Percentiles rank a stretch among this genome's conserved stretches.
Conservation (phyloP, 1,284 basidiomycete species). For the Ustilago tritici region DNA sequence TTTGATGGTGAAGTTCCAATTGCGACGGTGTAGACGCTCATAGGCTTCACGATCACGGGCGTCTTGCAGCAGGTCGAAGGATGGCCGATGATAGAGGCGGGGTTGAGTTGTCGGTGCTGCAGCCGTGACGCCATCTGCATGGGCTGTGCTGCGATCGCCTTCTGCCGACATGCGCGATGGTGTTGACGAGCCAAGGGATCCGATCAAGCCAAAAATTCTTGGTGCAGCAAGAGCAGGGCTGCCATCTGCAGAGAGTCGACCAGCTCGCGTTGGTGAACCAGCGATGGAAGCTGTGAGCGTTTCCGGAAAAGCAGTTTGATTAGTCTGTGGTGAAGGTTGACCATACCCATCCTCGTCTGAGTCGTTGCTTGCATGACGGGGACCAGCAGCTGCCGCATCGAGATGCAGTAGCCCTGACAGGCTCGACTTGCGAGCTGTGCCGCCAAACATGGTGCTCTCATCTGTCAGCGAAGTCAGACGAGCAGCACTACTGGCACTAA, state of each 20-base stretch:
- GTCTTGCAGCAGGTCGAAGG: constrained; percentile 41
- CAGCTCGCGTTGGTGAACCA: constrained; percentile 17
- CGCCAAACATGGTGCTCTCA: constrained; percentile 52
- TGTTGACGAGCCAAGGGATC: constrained; percentile 23
- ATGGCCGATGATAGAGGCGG: constrained; percentile 44
- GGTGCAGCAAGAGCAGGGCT: background rate
- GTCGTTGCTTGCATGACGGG: constrained; percentile 17
- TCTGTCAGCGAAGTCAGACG: constrained; percentile 45
- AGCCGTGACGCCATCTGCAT: background rate
- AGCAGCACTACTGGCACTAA: constrained; percentile 45
- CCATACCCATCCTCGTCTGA: constrained; percentile 61
- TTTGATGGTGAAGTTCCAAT: constrained; percentile 55
- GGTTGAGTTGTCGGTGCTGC: constrained; percentile 13
- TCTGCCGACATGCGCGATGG: constrained; percentile 28
- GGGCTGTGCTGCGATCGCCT: background rate
- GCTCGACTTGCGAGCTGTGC: constrained; percentile 23
- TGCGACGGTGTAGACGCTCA: constrained; percentile 17
- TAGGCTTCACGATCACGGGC: constrained; percentile 31
- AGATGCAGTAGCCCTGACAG: constrained; percentile 15
- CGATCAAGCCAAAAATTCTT: constrained; percentile 18
- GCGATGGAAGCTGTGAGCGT: background rate
- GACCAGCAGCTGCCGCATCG: constrained; percentile 9
- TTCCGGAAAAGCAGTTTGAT: constrained; percentile 11
- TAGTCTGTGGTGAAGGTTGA: constrained; percentile 43
- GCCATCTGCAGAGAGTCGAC: constrained; percentile 7